A percentile compares a stretch with the other conserved stretches of the same genome.
Evolutionary conservation across 2,329 filamentous ascomycete genomes (phyloP).

Genomic region (Rutstroemia sp.): DNA sequence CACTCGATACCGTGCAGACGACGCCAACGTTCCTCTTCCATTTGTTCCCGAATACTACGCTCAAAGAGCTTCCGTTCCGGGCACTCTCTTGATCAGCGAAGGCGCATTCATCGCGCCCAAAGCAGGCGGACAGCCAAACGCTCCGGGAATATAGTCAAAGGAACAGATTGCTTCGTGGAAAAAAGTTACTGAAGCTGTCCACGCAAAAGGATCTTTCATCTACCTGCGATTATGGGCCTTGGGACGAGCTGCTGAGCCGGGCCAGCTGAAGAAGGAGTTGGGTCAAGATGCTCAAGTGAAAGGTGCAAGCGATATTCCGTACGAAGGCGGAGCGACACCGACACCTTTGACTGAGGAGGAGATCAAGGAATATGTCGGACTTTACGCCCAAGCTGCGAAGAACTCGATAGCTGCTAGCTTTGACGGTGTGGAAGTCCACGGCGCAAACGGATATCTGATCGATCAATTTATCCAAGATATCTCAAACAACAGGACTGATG

Average conservation of each 20-base stretch:
- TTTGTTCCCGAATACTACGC: constrained; percentile 45
- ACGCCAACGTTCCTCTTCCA: constrained; percentile 39
- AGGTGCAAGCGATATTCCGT: constrained; percentile 19
- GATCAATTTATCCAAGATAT: constrained; percentile 29
- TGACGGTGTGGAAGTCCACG: constrained; percentile 41
- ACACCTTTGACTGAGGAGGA: constrained; percentile 33
- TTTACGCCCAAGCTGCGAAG: constrained; percentile 29
- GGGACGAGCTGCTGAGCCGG: constrained; percentile 36
- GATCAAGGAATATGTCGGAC: constrained; percentile 31
- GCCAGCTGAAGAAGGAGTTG: constrained; percentile 11
- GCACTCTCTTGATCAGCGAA: constrained; percentile 50
- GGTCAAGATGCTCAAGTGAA: constrained; percentile 20
- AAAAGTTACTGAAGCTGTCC: constrained; percentile 49
- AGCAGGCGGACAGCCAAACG: constrained; percentile 42
- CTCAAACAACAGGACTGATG: constrained; percentile 49
- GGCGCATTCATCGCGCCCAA: constrained; percentile 41
- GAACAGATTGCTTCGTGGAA: constrained; percentile 50
- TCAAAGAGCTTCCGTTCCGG: constrained; percentile 41
- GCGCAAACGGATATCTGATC: constrained; percentile 29
- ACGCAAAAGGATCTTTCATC: constrained; percentile 49
- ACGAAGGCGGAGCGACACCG: constrained; percentile 18
- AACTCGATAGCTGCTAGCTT: constrained; percentile 49
- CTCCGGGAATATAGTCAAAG: constrained; percentile 47
- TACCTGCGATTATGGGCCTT: constrained; percentile 55
- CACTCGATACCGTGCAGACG: constrained; percentile 44